Percentiles rank a stretch among this genome's conserved stretches.
phyloP scores from a whole-genome alignment of 805 yeast species.

The Zygotorulaspora sp. region DNA sequence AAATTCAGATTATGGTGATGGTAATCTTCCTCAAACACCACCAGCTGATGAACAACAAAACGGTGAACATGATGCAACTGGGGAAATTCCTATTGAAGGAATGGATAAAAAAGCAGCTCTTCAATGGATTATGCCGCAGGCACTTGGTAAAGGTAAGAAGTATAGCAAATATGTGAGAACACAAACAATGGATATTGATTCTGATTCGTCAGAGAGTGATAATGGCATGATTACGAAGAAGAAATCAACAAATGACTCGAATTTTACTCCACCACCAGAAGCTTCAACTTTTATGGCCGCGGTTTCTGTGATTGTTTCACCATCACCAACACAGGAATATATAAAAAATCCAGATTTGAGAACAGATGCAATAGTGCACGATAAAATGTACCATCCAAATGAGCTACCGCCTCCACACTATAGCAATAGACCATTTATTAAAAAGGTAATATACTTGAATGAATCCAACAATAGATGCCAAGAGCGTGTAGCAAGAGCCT shows the following conservation, averaged over 20 bases:
- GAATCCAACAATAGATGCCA: conserved; percentile 35
- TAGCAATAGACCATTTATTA: conserved; percentile 23
- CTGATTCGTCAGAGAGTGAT: conserved; percentile 14
- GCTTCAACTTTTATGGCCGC: conserved; percentile 79
- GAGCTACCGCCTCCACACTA: conserved; percentile 60
- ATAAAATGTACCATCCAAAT: conserved; percentile 59
- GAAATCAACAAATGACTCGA: conserved; percentile 8
- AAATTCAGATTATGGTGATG: not conserved
- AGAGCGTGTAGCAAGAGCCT: conserved; percentile 81
- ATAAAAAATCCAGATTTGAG: conserved; percentile 64
- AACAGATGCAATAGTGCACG: conserved; percentile 71
- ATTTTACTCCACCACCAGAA: conserved; percentile 53
- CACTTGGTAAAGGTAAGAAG: conserved; percentile 19
- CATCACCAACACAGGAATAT: conserved; percentile 65
- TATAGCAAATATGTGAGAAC: conserved; percentile 25
- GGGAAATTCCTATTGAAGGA: conserved; percentile 29
- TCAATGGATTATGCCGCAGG: conserved; percentile 28
- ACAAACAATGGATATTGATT: conserved; percentile 20
- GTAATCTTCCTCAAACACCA: conserved; percentile 1
- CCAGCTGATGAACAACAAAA: conserved; percentile 3
- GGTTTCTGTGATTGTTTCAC: conserved; percentile 70
- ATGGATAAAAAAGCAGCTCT: conserved; percentile 28
- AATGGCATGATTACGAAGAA: conserved; percentile 7
- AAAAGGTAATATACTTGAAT: conserved; percentile 31
- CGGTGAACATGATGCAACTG: conserved; percentile 15